Percentiles rank a stretch among this genome's conserved stretches.
Conservation (phyloP, 2,329 filamentous ascomycete genomes). For the Biscogniauxia sp. region DNA sequence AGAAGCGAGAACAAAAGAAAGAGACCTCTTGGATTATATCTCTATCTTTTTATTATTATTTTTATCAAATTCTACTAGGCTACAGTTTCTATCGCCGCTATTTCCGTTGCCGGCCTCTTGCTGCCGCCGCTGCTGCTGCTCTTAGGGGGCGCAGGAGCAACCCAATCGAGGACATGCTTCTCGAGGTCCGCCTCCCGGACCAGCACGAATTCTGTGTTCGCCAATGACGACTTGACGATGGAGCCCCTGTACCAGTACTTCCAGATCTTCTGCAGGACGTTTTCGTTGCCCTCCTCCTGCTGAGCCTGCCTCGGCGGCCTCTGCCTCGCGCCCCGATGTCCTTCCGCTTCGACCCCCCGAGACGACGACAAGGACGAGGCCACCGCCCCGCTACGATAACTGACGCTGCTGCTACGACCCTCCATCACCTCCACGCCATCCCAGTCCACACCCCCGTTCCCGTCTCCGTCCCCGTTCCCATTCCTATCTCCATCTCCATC, state of each 20-base stretch:
- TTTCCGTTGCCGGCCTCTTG: not conserved
- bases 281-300: constrained; percentile 29
- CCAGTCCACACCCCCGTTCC: not conserved
- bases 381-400: not conserved
- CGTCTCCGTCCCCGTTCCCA: not conserved
- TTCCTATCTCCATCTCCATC: not conserved
- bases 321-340: too few relatives aligned
- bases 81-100: not conserved
- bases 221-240: constrained; percentile 39
- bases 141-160: not conserved
- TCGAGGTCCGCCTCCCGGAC: constrained; percentile 43
- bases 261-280: constrained; percentile 49
- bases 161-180: constrained; percentile 25
- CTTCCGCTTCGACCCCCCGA: too few relatives aligned
- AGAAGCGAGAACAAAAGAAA: not conserved
- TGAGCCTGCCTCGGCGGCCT: not conserved
- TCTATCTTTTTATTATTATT: too few relatives aligned
- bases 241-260: constrained; percentile 44
- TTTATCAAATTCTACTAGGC: not conserved
- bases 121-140: not conserved
- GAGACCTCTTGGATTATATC: not conserved
- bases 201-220: constrained; percentile 43
- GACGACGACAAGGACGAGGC: too few relatives aligned
- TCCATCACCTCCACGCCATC: not conserved
- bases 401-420: not conserved